Conservation (phyloP, 2,329 filamentous ascomycete genomes). For the Exophiala mesophila region DNA sequence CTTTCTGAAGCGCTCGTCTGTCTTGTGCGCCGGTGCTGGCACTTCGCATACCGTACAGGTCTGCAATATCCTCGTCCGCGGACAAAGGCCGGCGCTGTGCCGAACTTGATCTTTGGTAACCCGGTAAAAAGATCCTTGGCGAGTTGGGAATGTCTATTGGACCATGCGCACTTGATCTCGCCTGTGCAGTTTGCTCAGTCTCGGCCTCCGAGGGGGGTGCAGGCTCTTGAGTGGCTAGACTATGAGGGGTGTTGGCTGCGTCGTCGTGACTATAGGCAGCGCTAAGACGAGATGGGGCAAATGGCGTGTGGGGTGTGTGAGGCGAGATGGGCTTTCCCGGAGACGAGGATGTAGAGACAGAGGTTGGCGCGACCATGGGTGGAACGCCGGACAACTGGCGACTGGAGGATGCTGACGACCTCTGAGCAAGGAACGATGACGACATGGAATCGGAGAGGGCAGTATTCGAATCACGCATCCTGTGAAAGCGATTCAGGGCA, state of each 20-base stretch:
- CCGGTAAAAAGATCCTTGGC: conserved; percentile 37
- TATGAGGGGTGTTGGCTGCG: conserved; percentile 30
- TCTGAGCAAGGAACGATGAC: conserved; percentile 77
- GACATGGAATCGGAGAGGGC: conserved; percentile 89
- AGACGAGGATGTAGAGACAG: conserved; percentile 79
- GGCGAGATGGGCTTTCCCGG: conserved; percentile 86
- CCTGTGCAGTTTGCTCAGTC: conserved; percentile 32
- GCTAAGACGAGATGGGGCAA: conserved; percentile 87
- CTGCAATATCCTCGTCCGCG: conserved; percentile 38
- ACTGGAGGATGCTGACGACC: conserved; percentile 71
- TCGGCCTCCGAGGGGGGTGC: conserved; percentile 34
- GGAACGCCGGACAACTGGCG: conserved; percentile 66
- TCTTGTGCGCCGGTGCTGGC: conserved; percentile 39
- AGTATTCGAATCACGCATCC: conserved; percentile 84
- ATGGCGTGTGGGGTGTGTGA: conserved; percentile 87
- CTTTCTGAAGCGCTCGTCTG: conserved; percentile 13
- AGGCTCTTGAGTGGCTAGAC: conserved; percentile 27
- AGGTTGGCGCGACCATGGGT: conserved; percentile 58
- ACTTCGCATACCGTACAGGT: conserved; percentile 44
- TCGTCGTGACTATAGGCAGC: conserved; percentile 60
- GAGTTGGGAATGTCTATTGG: conserved; percentile 47
- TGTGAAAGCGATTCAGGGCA: conserved; percentile 77
- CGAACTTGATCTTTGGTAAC: conserved; percentile 43
- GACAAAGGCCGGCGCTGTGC: conserved; percentile 34
- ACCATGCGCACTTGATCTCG: conserved; percentile 34